A percentile compares a stretch with the other conserved stretches of the same genome.
These are phyloP conservation scores for Gymnopus androsaceus DNA, from an alignment of 1,284 basidiomycete species.

Conservation along the genomic window DNA sequence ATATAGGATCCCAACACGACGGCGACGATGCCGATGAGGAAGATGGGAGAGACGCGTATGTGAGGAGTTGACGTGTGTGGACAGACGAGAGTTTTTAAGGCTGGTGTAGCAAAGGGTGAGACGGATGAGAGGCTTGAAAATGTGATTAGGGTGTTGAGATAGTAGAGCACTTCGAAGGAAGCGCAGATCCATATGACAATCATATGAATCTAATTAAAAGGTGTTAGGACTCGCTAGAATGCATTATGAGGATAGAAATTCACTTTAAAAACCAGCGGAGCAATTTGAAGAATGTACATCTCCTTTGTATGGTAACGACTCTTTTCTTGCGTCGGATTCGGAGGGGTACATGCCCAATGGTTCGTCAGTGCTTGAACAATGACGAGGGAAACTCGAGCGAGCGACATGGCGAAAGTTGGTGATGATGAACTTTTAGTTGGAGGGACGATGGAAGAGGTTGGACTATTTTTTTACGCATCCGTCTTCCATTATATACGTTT, in stretches of 20 bases:
- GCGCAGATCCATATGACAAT: slow-evolving; percentile 52
- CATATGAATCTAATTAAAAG: slow-evolving; percentile 47
- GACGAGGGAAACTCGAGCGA: slow-evolving; percentile 47
- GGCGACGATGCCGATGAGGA: slow-evolving; percentile 51
- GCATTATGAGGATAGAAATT: slow-evolving; percentile 5
- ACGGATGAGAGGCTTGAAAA: slow-evolving; percentile 25
- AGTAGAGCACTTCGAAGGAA: slow-evolving; percentile 49
- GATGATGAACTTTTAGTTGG: not conserved
- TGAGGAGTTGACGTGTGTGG: slow-evolving; percentile 32
- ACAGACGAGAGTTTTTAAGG: slow-evolving; percentile 30
- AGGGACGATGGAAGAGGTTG: not conserved
- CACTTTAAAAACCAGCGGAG: slow-evolving; percentile 59
- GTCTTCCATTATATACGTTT: no score
- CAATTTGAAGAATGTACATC: slow-evolving; percentile 55
- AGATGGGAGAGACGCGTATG: slow-evolving; percentile 45
- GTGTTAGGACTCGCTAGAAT: not conserved
- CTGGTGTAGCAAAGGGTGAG: slow-evolving; percentile 24
- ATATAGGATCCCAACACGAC: slow-evolving; percentile 50
- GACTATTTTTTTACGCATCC: not conserved
- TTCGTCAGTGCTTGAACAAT: slow-evolving; percentile 52
- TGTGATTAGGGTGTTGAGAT: slow-evolving; percentile 38
- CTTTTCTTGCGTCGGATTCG: slow-evolving; percentile 55
- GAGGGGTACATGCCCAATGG: slow-evolving; percentile 57
- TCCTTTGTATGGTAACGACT: slow-evolving; percentile 58
- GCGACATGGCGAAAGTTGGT: slow-evolving; percentile 36